Base-by-base conservation (phyloP, 768 basidiomycete species). In the Lepiota venenata region DNA sequence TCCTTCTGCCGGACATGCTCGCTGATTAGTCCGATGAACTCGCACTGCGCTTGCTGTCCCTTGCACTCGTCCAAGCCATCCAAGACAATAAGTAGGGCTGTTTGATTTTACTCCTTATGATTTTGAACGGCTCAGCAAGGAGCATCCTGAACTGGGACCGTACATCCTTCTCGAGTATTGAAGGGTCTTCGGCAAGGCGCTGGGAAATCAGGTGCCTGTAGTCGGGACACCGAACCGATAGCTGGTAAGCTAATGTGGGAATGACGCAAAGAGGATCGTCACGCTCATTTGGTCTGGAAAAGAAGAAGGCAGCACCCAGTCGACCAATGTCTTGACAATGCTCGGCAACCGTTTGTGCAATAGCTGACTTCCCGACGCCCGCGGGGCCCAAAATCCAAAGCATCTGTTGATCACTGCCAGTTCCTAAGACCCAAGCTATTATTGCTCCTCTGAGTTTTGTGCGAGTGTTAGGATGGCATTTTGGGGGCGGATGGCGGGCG, bases 231-330 rank as follows among this genome's bases (percentile, higher is more conserved):
- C n/a, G 32, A 11, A 32, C n/a, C n/a, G n/a, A 32, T 32, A 4
- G 32, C 3, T 8, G 11, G 36, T n/a, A n/a, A 50, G 36, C 12
- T 50, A 37, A 25, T 50, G 37, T 10, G 48, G 36, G 36, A 8
- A 50, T 25, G 37, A 50, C 18, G 1, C 35, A 37, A n/a, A 20
- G 32, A 11, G 35, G 37, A 39, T 50, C 39, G 37, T 39, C 22
- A 10, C 48, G 48, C 1, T 18, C 8, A 16, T 41, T 41, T 16
- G 6, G 40, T 4, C 40, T 18, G n/a, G 42, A 46, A 16, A 43
- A 54, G 25, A 54, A 54, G 21, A 54, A 54, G 36, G 43, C 44
- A 21, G 47, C 47, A 14, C 37, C 47, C 20, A 49, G 37, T 14
- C 12, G 8, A 18, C 47, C 35, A 2, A 2, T 4, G 1, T 8